Base-by-base conservation (phyloP, 2,329 filamentous ascomycete species). In the Colletotrichum chlorophyti region DNA sequence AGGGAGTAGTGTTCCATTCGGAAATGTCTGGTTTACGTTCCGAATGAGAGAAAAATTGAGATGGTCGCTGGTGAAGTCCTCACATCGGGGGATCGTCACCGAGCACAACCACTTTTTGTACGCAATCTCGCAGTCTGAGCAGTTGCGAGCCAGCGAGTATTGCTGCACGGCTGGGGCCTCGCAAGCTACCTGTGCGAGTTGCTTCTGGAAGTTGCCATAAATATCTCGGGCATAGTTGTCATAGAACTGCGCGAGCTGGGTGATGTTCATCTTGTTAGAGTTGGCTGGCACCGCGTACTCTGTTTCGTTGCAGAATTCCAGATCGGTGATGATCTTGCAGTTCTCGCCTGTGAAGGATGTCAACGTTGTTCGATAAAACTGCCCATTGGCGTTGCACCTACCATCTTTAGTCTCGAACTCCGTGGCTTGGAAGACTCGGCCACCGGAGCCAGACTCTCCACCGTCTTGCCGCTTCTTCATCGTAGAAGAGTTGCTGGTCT, bases 51-150 rank as follows among this genome's bases (percentile, higher is more conserved):
- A 74, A 63, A 75, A 75, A 1, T 72, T 50, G 12, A 79, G 77
- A 2, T 72, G 67, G n/a, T 31, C 41, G 45, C 80, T 84, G 47
- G 82, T 84, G 66, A 91, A 95, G 75, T 97, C 94, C 68, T 91
- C 89, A 77, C 95, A 99, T 26, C 93, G 90, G 1, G 95, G 95
- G 61, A 99, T 95, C 14, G 87, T 90, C 24, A 98, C 93, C 21
- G 91, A 90, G 77, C 95, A 99, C 17, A 99, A 87, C 95, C 95
- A 99, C 68, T 87, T 81, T 72, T 96, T 97, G 82, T 99, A 99
- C 8, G 92, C 91, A 1, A 71, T 68, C 14, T 80, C 84, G 74
- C 95, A 99, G 72, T 96, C 84, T 38, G 78, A 73, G 78, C 95
- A 99, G 65, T 75, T 84, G 37, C 87, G 85, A 2, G 86, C 90